Evolutionary conservation across 1,139 yeast species (phyloP).

Genomic region (Candida pseudoviswanathii): DNA sequence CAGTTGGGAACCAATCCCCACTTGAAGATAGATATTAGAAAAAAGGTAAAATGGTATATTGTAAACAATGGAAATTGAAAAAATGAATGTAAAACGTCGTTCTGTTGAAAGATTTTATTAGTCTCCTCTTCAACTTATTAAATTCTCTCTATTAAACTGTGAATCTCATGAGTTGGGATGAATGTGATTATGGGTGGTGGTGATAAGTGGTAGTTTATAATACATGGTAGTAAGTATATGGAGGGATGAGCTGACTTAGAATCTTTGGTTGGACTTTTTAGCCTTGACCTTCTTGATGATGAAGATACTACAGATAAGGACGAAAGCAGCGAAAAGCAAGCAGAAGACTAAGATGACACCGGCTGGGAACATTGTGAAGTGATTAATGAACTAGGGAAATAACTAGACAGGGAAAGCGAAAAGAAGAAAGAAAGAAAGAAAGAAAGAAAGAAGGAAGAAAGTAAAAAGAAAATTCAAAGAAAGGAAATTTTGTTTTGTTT

Average conservation of each 20-base stretch:
- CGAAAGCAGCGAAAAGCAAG: constrained; percentile 45
- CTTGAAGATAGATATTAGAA: too few relatives aligned
- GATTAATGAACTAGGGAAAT: neutral
- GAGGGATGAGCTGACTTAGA: constrained; percentile 25
- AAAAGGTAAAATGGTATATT: too few relatives aligned
- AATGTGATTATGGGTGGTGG: neutral
- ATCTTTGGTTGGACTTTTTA: constrained; percentile 51
- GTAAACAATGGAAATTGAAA: too few relatives aligned
- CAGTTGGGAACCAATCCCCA: too few relatives aligned
- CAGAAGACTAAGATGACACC: constrained; percentile 56
- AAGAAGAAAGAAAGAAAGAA: constrained; percentile 12
- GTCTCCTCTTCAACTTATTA: too few relatives aligned
- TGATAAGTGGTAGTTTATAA: too few relatives aligned
- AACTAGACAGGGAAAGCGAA: constrained; percentile 4
- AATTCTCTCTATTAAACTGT: too few relatives aligned
- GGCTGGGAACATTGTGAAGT: constrained; percentile 45
- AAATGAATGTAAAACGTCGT: too few relatives aligned
- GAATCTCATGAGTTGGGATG: too few relatives aligned
- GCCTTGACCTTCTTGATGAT: constrained; percentile 43
- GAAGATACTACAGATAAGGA: constrained; percentile 37
- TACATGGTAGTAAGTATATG: neutral
- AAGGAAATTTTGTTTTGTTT: neutral
- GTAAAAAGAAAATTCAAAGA: neutral
- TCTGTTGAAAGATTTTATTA: too few relatives aligned
- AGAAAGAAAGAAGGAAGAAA: constrained; percentile 6